Conservation (phyloP, 2,329 filamentous ascomycete genomes). For the Claviceps arundinis region DNA sequence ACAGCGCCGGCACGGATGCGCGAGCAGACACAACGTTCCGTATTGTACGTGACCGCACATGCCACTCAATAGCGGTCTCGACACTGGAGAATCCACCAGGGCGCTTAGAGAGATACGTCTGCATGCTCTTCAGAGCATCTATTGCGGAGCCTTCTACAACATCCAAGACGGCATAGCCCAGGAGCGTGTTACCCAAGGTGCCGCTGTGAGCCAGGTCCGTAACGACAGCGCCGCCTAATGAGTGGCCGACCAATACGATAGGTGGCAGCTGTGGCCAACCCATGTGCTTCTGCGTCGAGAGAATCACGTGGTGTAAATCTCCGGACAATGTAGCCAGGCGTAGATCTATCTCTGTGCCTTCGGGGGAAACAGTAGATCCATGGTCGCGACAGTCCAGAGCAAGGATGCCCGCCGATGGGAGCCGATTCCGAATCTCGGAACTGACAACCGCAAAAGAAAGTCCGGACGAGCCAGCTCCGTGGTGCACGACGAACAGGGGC, state of each 20-base stretch:
- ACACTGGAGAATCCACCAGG: constrained; percentile 67
- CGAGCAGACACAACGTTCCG: constrained; percentile 73
- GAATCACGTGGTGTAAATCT: constrained; percentile 60
- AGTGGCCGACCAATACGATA: constrained; percentile 79
- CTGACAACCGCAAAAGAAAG: constrained; percentile 80
- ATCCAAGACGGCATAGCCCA: constrained; percentile 85
- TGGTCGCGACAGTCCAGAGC: constrained; percentile 80
- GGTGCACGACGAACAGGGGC: constrained; percentile 84
- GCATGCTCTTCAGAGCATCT: constrained; percentile 89
- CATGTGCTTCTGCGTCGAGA: constrained; percentile 53
- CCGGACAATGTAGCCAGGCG: constrained; percentile 56
- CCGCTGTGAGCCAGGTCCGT: constrained; percentile 65
- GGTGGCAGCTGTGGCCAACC: constrained; percentile 62
- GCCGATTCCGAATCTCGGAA: constrained; percentile 59
- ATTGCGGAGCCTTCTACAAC: constrained; percentile 94
- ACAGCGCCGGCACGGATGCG: constrained; percentile 71
- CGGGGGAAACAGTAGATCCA: constrained; percentile 50
- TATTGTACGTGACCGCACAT: constrained; percentile 76
- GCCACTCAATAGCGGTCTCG: constrained; percentile 81
- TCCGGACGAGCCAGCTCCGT: constrained; percentile 86
- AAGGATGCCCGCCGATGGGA: constrained; percentile 72
- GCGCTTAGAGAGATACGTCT: constrained; percentile 72
- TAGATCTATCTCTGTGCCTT: constrained; percentile 42
- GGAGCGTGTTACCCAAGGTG: constrained; percentile 50
- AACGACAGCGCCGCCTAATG: constrained; percentile 83